These are phyloP conservation scores for Barnettozyma pratensis DNA, from an alignment of 805 yeast genomes.

Conservation along the genomic window DNA sequence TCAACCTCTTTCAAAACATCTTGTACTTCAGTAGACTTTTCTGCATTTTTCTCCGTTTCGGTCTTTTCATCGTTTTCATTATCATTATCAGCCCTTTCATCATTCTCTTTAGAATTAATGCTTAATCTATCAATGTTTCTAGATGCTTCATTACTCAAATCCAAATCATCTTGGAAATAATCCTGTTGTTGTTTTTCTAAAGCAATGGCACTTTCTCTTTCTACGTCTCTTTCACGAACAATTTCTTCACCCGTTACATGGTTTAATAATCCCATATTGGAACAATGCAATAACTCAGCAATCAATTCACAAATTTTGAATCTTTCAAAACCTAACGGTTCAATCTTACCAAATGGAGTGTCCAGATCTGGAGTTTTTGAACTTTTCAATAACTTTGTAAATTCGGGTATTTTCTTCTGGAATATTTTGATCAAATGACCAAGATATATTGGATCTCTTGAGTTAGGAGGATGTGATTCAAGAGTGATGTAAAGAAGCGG, in stretches of 20 bases:
- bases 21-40: not conserved
- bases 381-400: constrained; percentile 54
- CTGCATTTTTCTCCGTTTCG: constrained; percentile 12
- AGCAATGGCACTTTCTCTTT: constrained; percentile 49
- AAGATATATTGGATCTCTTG: constrained; percentile 87
- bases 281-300: constrained; percentile 93
- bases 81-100: constrained; percentile 7
- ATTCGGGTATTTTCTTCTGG: constrained; percentile 65
- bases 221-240: constrained; percentile 61
- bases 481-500: constrained; percentile 79
- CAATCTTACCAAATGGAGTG: constrained; percentile 63
- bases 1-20: not conserved
- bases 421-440: constrained; percentile 81
- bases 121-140: constrained; percentile 21
- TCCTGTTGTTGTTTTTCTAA: constrained; percentile 23
- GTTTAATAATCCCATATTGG: constrained; percentile 92
- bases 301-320: constrained; percentile 87
- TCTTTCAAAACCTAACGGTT: constrained; percentile 84
- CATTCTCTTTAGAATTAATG: constrained; percentile 8
- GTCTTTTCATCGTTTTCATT: constrained; percentile 6
- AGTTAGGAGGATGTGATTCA: constrained; percentile 88
- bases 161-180: constrained; percentile 28
- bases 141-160: constrained; percentile 27
- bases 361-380: constrained; percentile 33
- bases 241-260: constrained; percentile 67